Conservation (phyloP, 1,284 basidiomycete genomes). For the Puccinia triticina region DNA sequence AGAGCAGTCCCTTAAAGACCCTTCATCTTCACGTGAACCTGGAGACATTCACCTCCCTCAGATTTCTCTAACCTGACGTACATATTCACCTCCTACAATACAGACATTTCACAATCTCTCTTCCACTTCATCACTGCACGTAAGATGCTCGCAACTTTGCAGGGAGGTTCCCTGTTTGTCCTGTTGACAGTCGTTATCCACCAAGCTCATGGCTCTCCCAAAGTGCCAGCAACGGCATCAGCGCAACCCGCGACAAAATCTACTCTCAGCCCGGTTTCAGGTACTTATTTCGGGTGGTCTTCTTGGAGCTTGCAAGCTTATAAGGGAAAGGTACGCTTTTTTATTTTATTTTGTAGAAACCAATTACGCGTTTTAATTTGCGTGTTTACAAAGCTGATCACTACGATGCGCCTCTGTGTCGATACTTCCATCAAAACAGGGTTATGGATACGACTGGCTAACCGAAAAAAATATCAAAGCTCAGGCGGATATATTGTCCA, state of each 20-base stretch:
- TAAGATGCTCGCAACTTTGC: too few relatives aligned
- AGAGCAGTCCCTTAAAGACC: too few relatives aligned
- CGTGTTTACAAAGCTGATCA: not conserved
- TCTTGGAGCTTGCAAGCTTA: constrained; percentile 41
- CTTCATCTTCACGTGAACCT: too few relatives aligned
- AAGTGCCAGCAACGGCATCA: not conserved
- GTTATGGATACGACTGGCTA: constrained; percentile 46
- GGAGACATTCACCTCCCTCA: too few relatives aligned
- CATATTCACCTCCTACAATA: too few relatives aligned
- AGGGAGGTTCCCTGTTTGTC: not conserved
- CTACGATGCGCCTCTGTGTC: not conserved
- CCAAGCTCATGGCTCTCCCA: constrained; percentile 12
- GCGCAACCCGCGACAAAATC: too few relatives aligned
- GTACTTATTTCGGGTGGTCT: constrained; percentile 29
- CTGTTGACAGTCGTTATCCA: constrained; percentile 5
- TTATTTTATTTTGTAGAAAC: not conserved
- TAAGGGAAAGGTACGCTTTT: constrained; percentile 16
- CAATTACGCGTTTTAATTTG: not conserved
- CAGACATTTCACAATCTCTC: too few relatives aligned
- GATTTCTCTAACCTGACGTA: too few relatives aligned
- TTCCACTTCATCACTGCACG: too few relatives aligned
- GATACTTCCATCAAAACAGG: constrained; percentile 4
- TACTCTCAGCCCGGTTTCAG: not conserved
- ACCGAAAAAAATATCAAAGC: constrained; percentile 37
- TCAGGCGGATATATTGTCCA: constrained; percentile 29